phyloP scores from a whole-genome alignment of 352 stramenopile genomes.

The Globisporangium nagaii region DNA sequence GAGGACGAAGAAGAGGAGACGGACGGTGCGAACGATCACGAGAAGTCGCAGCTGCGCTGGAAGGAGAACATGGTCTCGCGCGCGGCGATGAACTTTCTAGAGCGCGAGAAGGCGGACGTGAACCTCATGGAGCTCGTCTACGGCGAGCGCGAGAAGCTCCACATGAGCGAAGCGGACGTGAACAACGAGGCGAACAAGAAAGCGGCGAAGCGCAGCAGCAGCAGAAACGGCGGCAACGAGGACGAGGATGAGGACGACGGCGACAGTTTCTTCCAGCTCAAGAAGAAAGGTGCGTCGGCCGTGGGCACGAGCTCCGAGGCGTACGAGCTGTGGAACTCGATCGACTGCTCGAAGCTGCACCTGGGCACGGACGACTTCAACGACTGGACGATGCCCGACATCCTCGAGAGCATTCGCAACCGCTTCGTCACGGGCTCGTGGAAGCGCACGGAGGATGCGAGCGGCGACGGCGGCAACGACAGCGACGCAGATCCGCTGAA shows the following conservation, averaged over 20 bases:
- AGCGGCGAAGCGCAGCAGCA: constrained; percentile 11
- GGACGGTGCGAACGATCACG: constrained; percentile 25
- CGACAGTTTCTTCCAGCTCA: constrained; percentile 74
- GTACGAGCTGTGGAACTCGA: constrained; percentile 63
- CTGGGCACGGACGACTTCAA: constrained; percentile 58
- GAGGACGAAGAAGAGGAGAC: constrained; percentile 35
- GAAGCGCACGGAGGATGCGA: constrained; percentile 61
- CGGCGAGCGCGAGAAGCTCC: constrained; percentile 72
- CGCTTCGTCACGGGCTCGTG: constrained; percentile 98
- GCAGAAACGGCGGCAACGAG: constrained; percentile 8
- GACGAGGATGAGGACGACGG: constrained; percentile 49
- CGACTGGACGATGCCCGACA: constrained; percentile 67
- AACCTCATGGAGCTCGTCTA: constrained; percentile 93
- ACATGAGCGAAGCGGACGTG: constrained; percentile 74
- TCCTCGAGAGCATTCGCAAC: constrained; percentile 81
- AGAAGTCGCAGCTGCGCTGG: constrained; percentile 75
- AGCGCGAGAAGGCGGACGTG: constrained; percentile 71
- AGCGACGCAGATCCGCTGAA: constrained; percentile 57
- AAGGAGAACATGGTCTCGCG: constrained; percentile 85
- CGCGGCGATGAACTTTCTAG: constrained; percentile 80
- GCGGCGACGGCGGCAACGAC: constrained; percentile 24
- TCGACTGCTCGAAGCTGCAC: constrained; percentile 83
- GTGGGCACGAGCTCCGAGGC: constrained; percentile 25
- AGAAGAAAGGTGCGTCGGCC: constrained; percentile 40
- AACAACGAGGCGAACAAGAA: constrained; percentile 37